Base-by-base conservation (phyloP, 371 early-diverging fungal genomes). In the Choanephora cucurbitarum region DNA sequence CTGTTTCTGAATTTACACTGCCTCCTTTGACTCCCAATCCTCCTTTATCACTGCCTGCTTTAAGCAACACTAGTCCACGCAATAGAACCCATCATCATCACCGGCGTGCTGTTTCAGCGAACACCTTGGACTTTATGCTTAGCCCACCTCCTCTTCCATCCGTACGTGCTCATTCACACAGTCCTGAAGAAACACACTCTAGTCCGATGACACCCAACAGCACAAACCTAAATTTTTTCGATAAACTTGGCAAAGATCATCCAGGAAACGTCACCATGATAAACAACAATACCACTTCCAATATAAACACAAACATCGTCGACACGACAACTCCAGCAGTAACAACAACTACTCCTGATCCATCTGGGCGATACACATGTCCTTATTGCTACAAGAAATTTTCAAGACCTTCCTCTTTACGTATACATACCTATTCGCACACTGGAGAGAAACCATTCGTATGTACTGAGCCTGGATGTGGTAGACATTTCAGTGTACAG, bases 401-500 rank as follows among this genome's bases (percentile, higher is more conserved):
- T 58, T 78, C 87, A 28, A 81, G 92, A 40, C 92, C 92, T 3
- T 85, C 86, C 8, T 83, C 87, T 6, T 63, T 88, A 7, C 70
- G 77, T 6, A 88, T 88, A 31, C 91, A 90, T 63, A 83, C 83
- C 42, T 79, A 83, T 56, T 83, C 88, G 5, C 91, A 91, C 54
- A 90, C 91, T 1, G 90, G 90, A 8, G 90, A 90, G 54, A 83
- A 85, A 49, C 91, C 91, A 1, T 85, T 84, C 68, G 78, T 73
- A 24, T 91, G 91, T 60, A 66, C 70, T 0, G 79, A 75, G 19
- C 70, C 73, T 32, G 87, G 84, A 0, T 92, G 92, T 66, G 80
- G 80, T 15, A 79, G 83, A 47, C 75, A 72, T 44, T 92, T 92
- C 55, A 85, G 88, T 17, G 91, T 91, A 0, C 77, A 81, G 50